Evolutionary conservation across 345 rosid genomes (phyloP).

Genomic region (Trapa bicornis): DNA sequence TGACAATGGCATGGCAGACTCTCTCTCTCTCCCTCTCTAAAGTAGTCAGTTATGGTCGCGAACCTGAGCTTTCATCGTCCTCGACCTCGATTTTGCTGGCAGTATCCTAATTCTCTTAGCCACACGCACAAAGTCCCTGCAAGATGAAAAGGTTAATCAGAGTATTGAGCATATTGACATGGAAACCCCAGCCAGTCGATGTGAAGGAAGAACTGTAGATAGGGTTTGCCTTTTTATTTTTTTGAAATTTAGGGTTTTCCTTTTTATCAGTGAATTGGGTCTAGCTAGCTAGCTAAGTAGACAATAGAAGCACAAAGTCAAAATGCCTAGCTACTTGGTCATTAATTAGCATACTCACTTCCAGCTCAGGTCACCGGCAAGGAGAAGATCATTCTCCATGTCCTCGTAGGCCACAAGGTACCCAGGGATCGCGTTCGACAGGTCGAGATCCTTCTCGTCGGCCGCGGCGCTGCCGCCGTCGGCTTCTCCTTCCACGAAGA

Average conservation of each 20-base stretch:
- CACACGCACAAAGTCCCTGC: conserved; percentile 82
- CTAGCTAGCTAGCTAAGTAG: no score
- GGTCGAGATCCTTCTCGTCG: conserved; percentile 35
- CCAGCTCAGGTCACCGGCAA: conserved; percentile 88
- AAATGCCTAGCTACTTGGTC: no score
- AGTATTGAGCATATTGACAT: no score
- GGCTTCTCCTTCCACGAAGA: conserved; percentile 47
- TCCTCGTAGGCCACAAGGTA: conserved; percentile 79
- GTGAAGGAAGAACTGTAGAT: no score
- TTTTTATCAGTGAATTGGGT: no score
- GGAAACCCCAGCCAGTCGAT: no score
- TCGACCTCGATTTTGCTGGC: conserved; percentile 54
- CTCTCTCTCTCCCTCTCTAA: neutral
- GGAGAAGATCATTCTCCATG: conserved; percentile 85
- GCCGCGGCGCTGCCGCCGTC: neutral
- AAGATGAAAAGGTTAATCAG: no score
- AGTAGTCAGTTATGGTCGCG: neutral
- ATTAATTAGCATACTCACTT: conserved; percentile 29
- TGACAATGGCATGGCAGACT: neutral
- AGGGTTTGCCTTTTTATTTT: no score
- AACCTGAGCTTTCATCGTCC: conserved; percentile 19
- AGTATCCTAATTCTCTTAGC: conserved; percentile 82
- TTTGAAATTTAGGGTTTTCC: no score
- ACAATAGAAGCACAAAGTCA: no score
- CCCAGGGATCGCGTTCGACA: conserved; percentile 78